phyloP scores from a whole-genome alignment of 2,329 filamentous ascomycete species.

The Parastagonospora avenae region DNA sequence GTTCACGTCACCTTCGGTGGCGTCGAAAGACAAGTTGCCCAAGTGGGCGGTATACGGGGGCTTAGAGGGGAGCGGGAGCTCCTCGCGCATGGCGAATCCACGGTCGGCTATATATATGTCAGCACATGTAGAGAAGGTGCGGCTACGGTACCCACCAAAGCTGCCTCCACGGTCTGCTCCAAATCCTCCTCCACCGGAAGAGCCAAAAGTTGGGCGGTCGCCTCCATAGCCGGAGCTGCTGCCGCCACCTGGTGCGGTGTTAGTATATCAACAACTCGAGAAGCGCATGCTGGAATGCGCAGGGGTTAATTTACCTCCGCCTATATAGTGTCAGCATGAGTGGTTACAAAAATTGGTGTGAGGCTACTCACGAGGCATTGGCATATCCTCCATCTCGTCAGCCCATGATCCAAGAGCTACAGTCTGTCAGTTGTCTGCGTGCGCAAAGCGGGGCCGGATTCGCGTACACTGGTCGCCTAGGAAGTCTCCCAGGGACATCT shows the following conservation, averaged over 20 bases:
- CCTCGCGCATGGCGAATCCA: slow-evolving; percentile 63
- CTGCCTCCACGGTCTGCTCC: slow-evolving; percentile 45
- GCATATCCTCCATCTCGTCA: slow-evolving; percentile 93
- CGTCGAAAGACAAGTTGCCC: slow-evolving; percentile 95
- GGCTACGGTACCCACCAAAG: slow-evolving; percentile 40
- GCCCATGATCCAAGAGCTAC: slow-evolving; percentile 89
- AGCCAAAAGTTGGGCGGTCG: slow-evolving; percentile 56
- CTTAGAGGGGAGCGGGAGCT: slow-evolving; percentile 84
- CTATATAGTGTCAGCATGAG: slow-evolving; percentile 31
- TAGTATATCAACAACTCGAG: slow-evolving; percentile 14
- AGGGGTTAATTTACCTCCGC: slow-evolving; percentile 34
- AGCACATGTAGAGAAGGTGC: slow-evolving; percentile 15
- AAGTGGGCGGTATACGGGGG: slow-evolving; percentile 96
- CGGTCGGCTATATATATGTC: slow-evolving; percentile 29
- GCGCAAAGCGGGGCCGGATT: slow-evolving; percentile 25
- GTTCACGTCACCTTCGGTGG: slow-evolving; percentile 78
- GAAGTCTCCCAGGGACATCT: slow-evolving; percentile 97
- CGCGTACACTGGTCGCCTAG: slow-evolving; percentile 84
- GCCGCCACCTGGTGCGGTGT: slow-evolving; percentile 41
- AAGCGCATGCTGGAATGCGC: slow-evolving; percentile 3
- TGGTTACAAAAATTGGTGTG: slow-evolving; percentile 16
- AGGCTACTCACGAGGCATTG: slow-evolving; percentile 68
- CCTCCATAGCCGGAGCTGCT: slow-evolving; percentile 52
- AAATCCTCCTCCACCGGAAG: slow-evolving; percentile 40
- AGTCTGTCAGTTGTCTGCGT: slow-evolving; percentile 33